phyloP scores from a whole-genome alignment of 805 yeast genomes.

The Ascoidea rubescens region DNA sequence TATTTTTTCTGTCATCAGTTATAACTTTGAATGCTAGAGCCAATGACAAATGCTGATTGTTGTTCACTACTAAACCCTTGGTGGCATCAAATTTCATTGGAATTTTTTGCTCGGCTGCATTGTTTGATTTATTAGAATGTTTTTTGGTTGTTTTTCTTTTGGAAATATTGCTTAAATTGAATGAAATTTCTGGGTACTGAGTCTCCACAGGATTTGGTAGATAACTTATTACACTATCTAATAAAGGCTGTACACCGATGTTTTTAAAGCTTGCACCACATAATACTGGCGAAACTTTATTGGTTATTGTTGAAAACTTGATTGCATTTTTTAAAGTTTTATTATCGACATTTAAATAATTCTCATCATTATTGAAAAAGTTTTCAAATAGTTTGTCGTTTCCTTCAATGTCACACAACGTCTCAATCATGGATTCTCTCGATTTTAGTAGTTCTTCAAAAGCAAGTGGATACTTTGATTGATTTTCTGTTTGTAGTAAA shows the following conservation, averaged over 20 bases:
- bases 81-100: constrained; percentile 25
- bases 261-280: constrained; percentile 91
- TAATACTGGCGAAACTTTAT: constrained; percentile 58
- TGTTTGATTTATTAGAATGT: constrained; percentile 12
- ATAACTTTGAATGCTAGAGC: constrained; percentile 88
- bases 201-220: constrained; percentile 76
- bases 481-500: constrained; percentile 19
- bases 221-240: constrained; percentile 92
- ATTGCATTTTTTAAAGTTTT: constrained; percentile 43
- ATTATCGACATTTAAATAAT: constrained; percentile 53
- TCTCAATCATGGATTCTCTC: constrained; percentile 70
- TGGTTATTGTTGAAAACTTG: constrained; percentile 43
- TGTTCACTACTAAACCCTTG: constrained; percentile 37
- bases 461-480: constrained; percentile 18
- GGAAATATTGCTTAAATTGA: not conserved
- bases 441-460: constrained; percentile 38
- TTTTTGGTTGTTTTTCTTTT: constrained; percentile 11
- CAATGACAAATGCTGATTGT: constrained; percentile 46
- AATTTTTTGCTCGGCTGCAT: constrained; percentile 8
- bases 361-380: constrained; percentile 49
- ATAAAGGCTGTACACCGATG: constrained; percentile 90
- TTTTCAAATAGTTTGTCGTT: constrained; percentile 70
- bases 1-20: constrained; percentile 57
- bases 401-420: constrained; percentile 48
- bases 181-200: constrained; percentile 37